phyloP scores from a whole-genome alignment of 2,329 filamentous ascomycete genomes.

The Penicillium sumatraense region DNA sequence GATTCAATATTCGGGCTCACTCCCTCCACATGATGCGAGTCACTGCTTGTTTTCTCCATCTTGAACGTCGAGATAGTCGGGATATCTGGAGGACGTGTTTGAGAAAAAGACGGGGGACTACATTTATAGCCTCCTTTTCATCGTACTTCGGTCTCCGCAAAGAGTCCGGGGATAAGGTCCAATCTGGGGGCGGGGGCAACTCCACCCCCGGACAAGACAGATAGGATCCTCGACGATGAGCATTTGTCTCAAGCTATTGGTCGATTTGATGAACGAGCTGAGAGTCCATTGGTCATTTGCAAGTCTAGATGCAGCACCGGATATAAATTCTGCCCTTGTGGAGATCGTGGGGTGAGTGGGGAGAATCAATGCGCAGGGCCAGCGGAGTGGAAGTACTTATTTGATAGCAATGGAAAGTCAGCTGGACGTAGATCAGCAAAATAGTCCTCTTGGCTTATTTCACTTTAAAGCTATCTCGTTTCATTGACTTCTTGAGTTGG shows the following conservation, averaged over 20 bases:
- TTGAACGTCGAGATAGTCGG: background rate
- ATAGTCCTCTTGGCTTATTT: background rate
- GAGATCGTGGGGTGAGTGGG: conserved; percentile 6
- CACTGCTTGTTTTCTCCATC: conserved; percentile 17
- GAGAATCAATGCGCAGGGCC: background rate
- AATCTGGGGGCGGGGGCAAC: conserved; percentile 12
- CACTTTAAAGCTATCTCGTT: background rate
- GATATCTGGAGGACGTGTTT: too few relatives aligned
- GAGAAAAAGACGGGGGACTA: background rate
- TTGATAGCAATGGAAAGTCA: background rate
- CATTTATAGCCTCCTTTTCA: background rate
- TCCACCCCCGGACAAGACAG: conserved; percentile 5
- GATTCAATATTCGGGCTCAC: conserved; percentile 11
- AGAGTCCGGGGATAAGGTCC: background rate
- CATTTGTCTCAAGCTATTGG: background rate
- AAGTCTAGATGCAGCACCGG: conserved; percentile 1
- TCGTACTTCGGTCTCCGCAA: conserved; percentile 1
- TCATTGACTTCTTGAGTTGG: background rate
- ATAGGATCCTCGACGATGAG: background rate
- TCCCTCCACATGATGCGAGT: conserved; percentile 20
- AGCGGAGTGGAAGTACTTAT: background rate
- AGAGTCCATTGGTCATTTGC: background rate
- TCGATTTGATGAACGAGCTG: background rate
- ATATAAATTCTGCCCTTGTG: conserved; percentile 14
- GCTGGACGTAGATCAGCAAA: background rate